phyloP scores from a whole-genome alignment of 2,329 filamentous ascomycete genomes.

The Geosmithia morbida region DNA sequence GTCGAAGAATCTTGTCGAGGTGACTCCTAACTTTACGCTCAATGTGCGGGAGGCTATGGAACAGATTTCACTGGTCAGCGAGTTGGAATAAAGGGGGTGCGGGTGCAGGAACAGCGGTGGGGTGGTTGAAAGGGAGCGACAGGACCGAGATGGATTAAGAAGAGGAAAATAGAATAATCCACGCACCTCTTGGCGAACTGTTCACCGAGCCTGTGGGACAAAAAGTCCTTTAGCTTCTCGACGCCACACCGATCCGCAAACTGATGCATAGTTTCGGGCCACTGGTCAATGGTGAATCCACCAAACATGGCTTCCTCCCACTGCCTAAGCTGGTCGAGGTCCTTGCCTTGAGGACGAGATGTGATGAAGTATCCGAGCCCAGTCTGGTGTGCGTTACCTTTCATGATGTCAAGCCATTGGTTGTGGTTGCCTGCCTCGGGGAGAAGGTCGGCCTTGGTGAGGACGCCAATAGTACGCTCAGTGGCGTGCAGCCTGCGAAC shows the following conservation, averaged over 20 bases:
- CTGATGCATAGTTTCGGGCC: slow-evolving; percentile 31
- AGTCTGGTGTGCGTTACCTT: slow-evolving; percentile 44
- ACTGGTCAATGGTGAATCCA: slow-evolving; percentile 17
- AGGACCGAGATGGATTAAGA: neutral
- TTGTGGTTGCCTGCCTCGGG: slow-evolving; percentile 28
- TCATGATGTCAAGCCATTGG: slow-evolving; percentile 51
- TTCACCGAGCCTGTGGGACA: slow-evolving; percentile 36
- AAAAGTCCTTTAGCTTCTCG: slow-evolving; percentile 33
- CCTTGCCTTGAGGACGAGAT: slow-evolving; percentile 44
- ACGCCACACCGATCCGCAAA: slow-evolving; percentile 38
- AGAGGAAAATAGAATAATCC: neutral
- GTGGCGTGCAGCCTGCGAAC: slow-evolving; percentile 43
- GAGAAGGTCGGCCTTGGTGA: slow-evolving; percentile 74
- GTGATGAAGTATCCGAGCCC: slow-evolving; percentile 71
- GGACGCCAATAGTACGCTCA: slow-evolving; percentile 52
- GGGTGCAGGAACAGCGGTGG: too few species aligned
- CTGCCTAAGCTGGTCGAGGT: slow-evolving; percentile 33
- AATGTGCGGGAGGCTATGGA: slow-evolving; percentile 32
- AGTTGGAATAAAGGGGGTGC: neutral
- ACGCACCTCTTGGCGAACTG: slow-evolving; percentile 36
- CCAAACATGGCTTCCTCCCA: slow-evolving; percentile 40
- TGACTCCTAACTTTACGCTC: slow-evolving; percentile 34
- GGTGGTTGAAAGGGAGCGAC: neutral
- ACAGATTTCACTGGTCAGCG: slow-evolving; percentile 8
- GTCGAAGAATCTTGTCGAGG: slow-evolving; percentile 33